Conservation (phyloP, 208 protist genomes). For the Phytomonas sp. region DNA sequence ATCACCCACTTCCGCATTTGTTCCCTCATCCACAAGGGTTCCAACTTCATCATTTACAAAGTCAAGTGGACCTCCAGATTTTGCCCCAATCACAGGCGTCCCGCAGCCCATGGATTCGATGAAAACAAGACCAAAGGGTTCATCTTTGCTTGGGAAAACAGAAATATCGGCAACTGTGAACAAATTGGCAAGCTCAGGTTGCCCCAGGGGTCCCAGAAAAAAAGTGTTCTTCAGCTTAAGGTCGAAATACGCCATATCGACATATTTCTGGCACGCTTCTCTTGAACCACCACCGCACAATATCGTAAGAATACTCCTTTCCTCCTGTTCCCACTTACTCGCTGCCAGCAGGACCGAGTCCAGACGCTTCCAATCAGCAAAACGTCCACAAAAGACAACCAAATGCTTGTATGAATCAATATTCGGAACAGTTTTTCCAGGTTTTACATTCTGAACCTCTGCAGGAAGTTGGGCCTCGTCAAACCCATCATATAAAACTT, state of each 20-base stretch:
- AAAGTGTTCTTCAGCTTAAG: conserved; percentile 54
- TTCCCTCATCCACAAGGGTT: conserved; percentile 55
- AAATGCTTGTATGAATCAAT: conserved; percentile 50
- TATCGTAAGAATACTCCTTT: conserved; percentile 39
- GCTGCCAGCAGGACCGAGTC: conserved; percentile 56
- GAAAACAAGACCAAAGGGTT: conserved; percentile 74
- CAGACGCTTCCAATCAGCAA: conserved; percentile 71
- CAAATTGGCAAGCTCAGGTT: conserved; percentile 45
- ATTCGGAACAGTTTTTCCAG: conserved; percentile 30
- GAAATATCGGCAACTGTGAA: conserved; percentile 50
- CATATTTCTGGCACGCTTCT: conserved; percentile 40
- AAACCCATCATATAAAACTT: conserved; percentile 56
- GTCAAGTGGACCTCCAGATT: conserved; percentile 70
- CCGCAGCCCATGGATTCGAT: conserved; percentile 80
- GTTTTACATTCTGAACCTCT: conserved; percentile 19
- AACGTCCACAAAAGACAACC: conserved; percentile 66
- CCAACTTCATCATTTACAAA: conserved; percentile 63
- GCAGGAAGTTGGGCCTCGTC: conserved; percentile 19
- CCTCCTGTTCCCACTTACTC: conserved; percentile 45
- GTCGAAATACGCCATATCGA: conserved; percentile 56
- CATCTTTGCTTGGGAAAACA: conserved; percentile 72
- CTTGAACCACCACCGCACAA: conserved; percentile 52
- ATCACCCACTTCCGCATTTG: conserved; percentile 37
- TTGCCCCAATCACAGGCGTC: conserved; percentile 67
- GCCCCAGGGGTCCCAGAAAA: conserved; percentile 59